Base-by-base conservation (phyloP, 176 grass and related monocot genomes). In the Alopecurus myosuroides region DNA sequence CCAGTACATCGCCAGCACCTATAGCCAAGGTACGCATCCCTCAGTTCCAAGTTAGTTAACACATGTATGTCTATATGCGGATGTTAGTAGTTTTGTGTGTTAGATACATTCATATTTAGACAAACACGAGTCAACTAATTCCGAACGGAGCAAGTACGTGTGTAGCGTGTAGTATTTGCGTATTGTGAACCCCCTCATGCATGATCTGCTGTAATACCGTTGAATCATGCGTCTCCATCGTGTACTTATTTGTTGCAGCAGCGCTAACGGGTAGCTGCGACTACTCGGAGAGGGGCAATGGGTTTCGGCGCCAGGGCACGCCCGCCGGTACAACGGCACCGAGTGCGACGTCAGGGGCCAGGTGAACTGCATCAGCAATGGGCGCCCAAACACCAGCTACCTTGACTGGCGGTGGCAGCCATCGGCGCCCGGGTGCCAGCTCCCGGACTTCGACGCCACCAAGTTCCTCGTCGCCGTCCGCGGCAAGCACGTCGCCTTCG, bases 321-420 rank as follows among this genome's bases (percentile, higher is more conserved):
- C n/a, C n/a, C 53, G 53, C 22, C 53, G 83, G 68, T 84, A 60
- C n/a, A 93, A 90, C 70, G 12, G 20, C 31, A 89, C 80, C 5
- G 86, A 71, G 66, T 50, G 80, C 28, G 50, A 80, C 50, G 77
- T 87, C 22, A 85, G 83, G 18, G 81, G 85, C 0, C 55, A 58
- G 61, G 78, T 82, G 81, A 74, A 85, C 52, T 90, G 85, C 81
- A 17, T 74, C 25, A 62, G 44, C 26, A 82, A 87, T n/a, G 91
- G 88, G 1, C 81, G 88, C 4, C 87, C 80, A 52, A 81, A 88
- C 75, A 78, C 62, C 6, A 72, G 77, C 22, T 93, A 87, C 73
- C 82, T 93, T 26, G 69, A 81, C 49, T 94, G 88, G 53, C 53
- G 88, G 48, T 94, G 92, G 92, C 80, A 85, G 55, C 92, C 85